Evolutionary conservation across 1,284 basidiomycete species (phyloP), one percentile per base, ranked within the genome.

Genomic region (Paramarasmius palmivorus): DNA sequence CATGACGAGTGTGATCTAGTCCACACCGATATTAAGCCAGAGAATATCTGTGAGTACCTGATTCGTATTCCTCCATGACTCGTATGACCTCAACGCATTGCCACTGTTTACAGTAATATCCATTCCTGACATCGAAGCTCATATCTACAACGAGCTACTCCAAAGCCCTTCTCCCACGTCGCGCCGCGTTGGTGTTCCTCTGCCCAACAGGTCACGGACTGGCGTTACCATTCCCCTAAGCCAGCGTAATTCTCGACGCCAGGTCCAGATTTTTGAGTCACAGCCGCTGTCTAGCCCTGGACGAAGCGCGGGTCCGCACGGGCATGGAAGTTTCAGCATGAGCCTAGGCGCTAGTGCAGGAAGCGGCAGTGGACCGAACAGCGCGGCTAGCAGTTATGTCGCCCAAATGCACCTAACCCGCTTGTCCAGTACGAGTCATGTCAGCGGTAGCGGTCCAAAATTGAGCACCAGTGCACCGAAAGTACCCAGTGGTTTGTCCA

Each of bases 11-110:
- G 93, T 69, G 89, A 92, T 63, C 80, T 93, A 34, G 90, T 93
- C 34, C 90, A 92, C 65, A 91, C 89, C 26, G 93, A 95, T 67
- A 90, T 95, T 60, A 95, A 95, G 70, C 92, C 93, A 52, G 93
- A 95, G 74, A 95, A 95, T 67, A 94, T 95, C 58, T 78, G 93
- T 82, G 75, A 81, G 82, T 50, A 38, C 56, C 56, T 38, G 58
- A 53, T 50, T 56, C 44, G 59, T 6, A 29, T 46, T 20, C 26
- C 23, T 35, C 19, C 38, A n/a, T 46, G 20, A 3, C n/a, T 38
- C 20, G 29, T 46, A 1, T 29, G 44, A 19, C 7, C 23, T 46
- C 20, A 20, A 26, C 19, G n/a, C n/a, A n/a, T n/a, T 47, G 12
- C 50, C 29, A 25, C n/a, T 45, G 22, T 71, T 52, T 68, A n/a